Percentiles rank a stretch among this genome's conserved stretches.
Evolutionary conservation across 148 eudicot species (phyloP).

Genomic region (Vaccinium corymbosum): DNA sequence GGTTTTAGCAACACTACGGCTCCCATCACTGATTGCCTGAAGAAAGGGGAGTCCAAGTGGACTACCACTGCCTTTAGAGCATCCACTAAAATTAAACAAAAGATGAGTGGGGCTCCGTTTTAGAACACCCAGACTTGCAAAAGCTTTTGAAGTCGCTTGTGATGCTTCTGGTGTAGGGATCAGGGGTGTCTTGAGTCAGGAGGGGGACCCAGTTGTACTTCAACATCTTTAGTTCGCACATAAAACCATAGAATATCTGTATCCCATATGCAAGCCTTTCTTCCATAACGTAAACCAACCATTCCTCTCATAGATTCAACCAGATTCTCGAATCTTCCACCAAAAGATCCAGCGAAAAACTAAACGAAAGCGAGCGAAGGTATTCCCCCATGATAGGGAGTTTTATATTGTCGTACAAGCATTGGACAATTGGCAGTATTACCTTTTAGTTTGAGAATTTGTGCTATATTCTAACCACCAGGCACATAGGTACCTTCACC

Average conservation of each 20-base stretch:
- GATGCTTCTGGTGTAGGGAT: neutral
- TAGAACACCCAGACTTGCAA: neutral
- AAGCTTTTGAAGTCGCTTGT: neutral
- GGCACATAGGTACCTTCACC: neutral
- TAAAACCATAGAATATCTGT: no score
- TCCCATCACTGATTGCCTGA: neutral
- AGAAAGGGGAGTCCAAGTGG: constrained; percentile 1
- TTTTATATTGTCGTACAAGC: neutral
- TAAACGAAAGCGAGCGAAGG: neutral
- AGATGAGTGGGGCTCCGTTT: neutral
- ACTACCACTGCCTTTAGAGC: neutral
- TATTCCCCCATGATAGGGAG: neutral
- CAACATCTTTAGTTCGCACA: no score
- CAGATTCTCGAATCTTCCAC: no score
- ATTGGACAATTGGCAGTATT: neutral
- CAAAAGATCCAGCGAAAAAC: neutral
- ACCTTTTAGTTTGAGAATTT: neutral
- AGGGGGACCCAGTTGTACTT: neutral
- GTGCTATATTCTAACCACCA: neutral
- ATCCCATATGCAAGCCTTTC: no score
- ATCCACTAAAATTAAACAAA: neutral
- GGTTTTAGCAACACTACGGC: neutral
- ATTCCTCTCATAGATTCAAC: no score
- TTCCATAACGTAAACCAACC: no score
- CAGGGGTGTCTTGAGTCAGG: neutral